Evolutionary conservation across 495 filamentous ascomycete species (phyloP).

Genomic region (Lineolata rhizophorae): DNA sequence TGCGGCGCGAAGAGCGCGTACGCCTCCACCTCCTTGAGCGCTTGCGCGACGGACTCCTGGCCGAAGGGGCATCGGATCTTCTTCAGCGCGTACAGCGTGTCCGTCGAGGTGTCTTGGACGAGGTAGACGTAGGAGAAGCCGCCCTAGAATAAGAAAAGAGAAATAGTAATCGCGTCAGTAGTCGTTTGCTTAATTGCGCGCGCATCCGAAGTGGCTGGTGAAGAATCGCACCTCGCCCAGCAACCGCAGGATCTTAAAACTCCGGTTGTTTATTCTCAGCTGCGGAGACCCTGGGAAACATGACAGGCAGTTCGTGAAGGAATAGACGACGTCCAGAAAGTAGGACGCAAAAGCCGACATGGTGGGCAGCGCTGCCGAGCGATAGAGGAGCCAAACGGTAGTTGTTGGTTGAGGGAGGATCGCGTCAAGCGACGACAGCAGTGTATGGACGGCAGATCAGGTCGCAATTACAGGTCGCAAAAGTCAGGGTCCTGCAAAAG

Average conservation of each 20-base stretch:
- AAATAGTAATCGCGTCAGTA: background rate
- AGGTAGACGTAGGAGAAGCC: conserved; percentile 98
- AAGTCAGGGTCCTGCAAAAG: too few species aligned
- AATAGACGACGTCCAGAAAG: conserved; percentile 72
- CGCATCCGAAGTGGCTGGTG: background rate
- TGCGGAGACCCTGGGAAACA: conserved; percentile 89
- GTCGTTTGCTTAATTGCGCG: conserved; percentile 2
- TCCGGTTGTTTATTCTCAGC: conserved; percentile 82
- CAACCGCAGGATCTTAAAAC: conserved; percentile 83
- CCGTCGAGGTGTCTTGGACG: conserved; percentile 66
- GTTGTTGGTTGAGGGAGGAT: too few species aligned
- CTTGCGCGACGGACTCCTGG: conserved; percentile 80
- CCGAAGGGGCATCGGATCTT: conserved; percentile 97
- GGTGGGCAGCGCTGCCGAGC: too few species aligned
- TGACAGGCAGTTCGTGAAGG: conserved; percentile 78
- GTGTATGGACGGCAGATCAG: too few species aligned
- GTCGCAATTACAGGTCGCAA: too few species aligned
- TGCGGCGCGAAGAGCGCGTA: conserved; percentile 73
- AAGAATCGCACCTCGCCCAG: conserved; percentile 51
- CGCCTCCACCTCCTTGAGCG: conserved; percentile 90
- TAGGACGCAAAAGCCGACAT: too few species aligned
- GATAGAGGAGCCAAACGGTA: too few species aligned
- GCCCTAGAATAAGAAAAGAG: conserved; percentile 35
- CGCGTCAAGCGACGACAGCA: too few species aligned
- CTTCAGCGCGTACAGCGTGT: conserved; percentile 79